Evolutionary conservation across 2,329 filamentous ascomycete species (phyloP).

Genomic region (Epicoccum sorghinum): DNA sequence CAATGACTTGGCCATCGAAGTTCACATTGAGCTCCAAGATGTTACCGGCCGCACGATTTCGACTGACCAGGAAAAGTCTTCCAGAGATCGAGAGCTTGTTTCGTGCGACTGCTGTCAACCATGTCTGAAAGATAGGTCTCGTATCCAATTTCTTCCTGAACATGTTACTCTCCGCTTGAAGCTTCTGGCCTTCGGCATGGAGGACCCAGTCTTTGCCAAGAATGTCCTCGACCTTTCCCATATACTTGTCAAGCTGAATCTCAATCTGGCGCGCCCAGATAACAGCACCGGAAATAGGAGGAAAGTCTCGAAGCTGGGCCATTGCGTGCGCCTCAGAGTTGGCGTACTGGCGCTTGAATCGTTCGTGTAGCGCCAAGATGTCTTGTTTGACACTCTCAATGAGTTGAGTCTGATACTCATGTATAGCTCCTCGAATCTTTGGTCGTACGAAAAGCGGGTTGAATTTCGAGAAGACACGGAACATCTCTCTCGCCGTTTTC

Average conservation of each 20-base stretch:
- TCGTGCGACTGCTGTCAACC: conserved; percentile 87
- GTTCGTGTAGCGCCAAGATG: conserved; percentile 89
- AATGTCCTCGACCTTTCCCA: conserved; percentile 99
- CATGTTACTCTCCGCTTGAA: conserved; percentile 87
- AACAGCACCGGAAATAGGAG: conserved; percentile 94
- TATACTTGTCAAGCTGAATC: conserved; percentile 91
- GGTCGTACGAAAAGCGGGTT: conserved; percentile 97
- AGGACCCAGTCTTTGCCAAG: conserved; percentile 93
- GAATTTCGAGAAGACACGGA: conserved; percentile 99
- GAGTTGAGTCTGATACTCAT: conserved; percentile 96
- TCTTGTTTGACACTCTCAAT: conserved; percentile 98
- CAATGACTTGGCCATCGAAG: conserved; percentile 96
- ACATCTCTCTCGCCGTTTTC: conserved; percentile 99
- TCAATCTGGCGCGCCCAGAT: conserved; percentile 98
- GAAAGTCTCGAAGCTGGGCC: conserved; percentile 94
- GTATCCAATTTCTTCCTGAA: conserved; percentile 98
- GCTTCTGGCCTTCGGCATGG: conserved; percentile 92
- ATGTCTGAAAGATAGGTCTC: conserved; percentile 90
- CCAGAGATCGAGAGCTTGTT: conserved; percentile 91
- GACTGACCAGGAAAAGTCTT: conserved; percentile 85
- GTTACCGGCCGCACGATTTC: conserved; percentile 89
- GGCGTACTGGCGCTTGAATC: conserved; percentile 98
- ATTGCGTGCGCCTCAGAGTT: conserved; percentile 98
- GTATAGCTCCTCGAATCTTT: conserved; percentile 98
- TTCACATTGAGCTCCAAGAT: conserved; percentile 89